Base-by-base conservation (phyloP, 345 rosid genomes). In the Pugionium cornutum region DNA sequence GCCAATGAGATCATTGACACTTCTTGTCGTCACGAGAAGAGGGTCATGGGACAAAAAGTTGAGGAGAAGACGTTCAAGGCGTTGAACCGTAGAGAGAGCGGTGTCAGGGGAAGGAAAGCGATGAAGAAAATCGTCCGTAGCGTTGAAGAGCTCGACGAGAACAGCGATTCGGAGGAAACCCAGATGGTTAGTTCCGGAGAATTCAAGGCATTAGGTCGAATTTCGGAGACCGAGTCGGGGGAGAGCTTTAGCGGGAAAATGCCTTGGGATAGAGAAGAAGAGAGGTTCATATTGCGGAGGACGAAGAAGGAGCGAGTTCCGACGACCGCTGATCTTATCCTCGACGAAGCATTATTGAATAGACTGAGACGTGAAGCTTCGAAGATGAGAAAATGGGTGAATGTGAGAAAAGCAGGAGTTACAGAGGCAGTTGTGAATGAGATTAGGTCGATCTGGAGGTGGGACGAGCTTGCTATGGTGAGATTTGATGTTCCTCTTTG, bases 371-470 rank as follows among this genome's bases (percentile, higher is more conserved):
- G 25, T 34, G 87, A 83, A 59, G 97, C 85, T 60, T 52, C 57
- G 26, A 77, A 60, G 76, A 76, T 90, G 84, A 83, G 82, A 79
- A 78, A 80, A 53, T 90, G 95, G 97, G 84, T 88, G 59, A 90
- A 86, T 80, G 97, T 88, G 67, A 82, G 73, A 77, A 90, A 88
- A 82, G 88, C 89, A 33, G 97, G 97, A 55, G 92, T 90, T 36
- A 86, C 95, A 18, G 76, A 82, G 66, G 54, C 61, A 25, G 85
- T 88, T 41, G 84, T 90, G 52, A 78, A 80, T 51, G 83, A 86
- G 72, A 82, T 90, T 67, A 75, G 68, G 61, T 62, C 37, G 52
- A 62, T 64, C 34, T 90, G 97, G 97, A 74, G 75, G 63, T 68
- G 9, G 37, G 77, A 70, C 55, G 92, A 86, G 77, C 87, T 90